Evolutionary conservation across 176 grass and related monocot species (phyloP).

Genomic region (Eragrostis curvula): DNA sequence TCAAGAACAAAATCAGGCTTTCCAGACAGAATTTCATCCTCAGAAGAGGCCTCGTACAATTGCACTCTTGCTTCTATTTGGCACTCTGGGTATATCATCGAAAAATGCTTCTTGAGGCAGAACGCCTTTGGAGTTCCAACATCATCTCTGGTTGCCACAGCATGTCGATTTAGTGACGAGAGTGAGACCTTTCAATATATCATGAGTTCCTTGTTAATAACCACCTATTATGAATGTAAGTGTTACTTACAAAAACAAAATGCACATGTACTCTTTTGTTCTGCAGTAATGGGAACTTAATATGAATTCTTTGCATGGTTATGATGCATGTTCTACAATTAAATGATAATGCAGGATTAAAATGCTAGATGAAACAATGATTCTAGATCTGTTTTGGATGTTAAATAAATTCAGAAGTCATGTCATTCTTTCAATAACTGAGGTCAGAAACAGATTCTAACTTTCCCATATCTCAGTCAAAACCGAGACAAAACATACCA

Average conservation of each 20-base stretch:
- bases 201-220: slow-evolving; percentile 61
- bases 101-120: slow-evolving; percentile 95
- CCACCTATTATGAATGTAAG: slow-evolving; percentile 57
- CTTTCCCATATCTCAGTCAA: not conserved
- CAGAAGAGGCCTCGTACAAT: slow-evolving; percentile 74
- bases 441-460: not conserved
- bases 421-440: not conserved
- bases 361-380: not conserved
- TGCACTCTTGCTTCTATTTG: slow-evolving; percentile 89
- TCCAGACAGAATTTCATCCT: slow-evolving; percentile 91
- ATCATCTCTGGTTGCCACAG: slow-evolving; percentile 96
- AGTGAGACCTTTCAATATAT: slow-evolving; percentile 88
- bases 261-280: not conserved
- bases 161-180: slow-evolving; percentile 94
- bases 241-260: slow-evolving; percentile 46
- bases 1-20: slow-evolving; percentile 97
- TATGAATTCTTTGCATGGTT: not conserved
- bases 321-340: not conserved
- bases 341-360: not conserved
- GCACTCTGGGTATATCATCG: slow-evolving; percentile 88
- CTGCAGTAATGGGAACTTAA: not conserved
- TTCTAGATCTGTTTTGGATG: not conserved
- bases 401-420: not conserved
- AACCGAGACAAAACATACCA: not conserved
- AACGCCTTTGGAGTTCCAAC: slow-evolving; percentile 86